Base-by-base conservation (phyloP, 768 basidiomycete genomes). In the Gelatoporia subvermispora region DNA sequence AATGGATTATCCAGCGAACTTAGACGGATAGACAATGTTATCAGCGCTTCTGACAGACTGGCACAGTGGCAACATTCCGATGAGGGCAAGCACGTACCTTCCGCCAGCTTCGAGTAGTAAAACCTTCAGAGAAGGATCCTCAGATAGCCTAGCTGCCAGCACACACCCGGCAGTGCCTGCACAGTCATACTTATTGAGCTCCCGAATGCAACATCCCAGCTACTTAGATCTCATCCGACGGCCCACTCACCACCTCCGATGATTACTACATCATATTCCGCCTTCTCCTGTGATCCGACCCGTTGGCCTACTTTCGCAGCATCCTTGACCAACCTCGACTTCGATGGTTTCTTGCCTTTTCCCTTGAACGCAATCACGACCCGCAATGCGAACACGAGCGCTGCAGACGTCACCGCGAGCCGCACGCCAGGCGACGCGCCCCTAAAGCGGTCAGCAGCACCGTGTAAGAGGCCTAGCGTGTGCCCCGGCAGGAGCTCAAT, bases 111-210 rank as follows among this genome's bases (percentile, higher is more conserved):
- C 82, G 2, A 85, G 61, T 1, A 85, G 59, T 16, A 84, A 67
- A 17, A 85, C 79, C 4, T 72, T 70, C 15, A 81, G 57, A 1
- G 64, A 65, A 0, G 78, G 75, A 49, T 81, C 70, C 61, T 85
- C 82, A 5, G 72, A 75, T 8, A 85, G 61, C 15, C 82, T 72
- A 3, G 80, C 68, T 11, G 81, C 82, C 8, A 84, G 68, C 8
- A 76, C 81, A 57, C 80, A 82, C 10, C 82, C 82, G 2, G 81
- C 72, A 9, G 80, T 83, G 8, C 82, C 81, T 77, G 51, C 42
- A 54, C 51, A 16, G 57, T 22, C 2, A 28, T 39, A 7, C 23
- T 43, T 8, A 43, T n/a, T 15, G 23, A 18, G 21, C 13, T 21
- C 31, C 5, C 13, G 25, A 23, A 16, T 9, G 28, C 3, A 28